A percentile compares a stretch with the other conserved stretches of the same genome.
Evolutionary conservation across 441 rosid genomes (phyloP).

Genomic region (Gossypium gossypioides): DNA sequence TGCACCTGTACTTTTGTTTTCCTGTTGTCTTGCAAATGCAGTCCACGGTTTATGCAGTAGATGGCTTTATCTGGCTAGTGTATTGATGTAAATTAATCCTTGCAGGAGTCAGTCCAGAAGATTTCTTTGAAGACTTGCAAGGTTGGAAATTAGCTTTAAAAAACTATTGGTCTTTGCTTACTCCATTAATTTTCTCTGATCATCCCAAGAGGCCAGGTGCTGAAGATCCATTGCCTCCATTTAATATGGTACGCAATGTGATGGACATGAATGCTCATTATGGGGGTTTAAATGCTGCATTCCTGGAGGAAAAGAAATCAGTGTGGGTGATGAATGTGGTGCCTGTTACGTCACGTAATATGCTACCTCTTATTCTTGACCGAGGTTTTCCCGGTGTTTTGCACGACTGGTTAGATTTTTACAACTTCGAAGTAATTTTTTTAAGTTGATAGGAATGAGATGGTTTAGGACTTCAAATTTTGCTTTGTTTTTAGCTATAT

Average conservation of each 20-base stretch:
- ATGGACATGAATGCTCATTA: conserved; percentile 95
- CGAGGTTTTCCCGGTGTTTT: conserved; percentile 81
- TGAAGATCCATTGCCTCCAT: conserved; percentile 94
- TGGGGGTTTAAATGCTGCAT: conserved; percentile 73
- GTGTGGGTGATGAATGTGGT: conserved; percentile 94
- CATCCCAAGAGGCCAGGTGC: conserved; percentile 98
- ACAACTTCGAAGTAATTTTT: background rate
- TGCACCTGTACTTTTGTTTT: background rate
- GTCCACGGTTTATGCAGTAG: background rate
- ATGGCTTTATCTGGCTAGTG: conserved; percentile 11
- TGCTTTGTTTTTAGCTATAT: background rate
- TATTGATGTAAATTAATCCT: conserved; percentile 19
- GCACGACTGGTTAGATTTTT: conserved; percentile 72
- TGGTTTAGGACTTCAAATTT: background rate
- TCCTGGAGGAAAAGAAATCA: conserved; percentile 57
- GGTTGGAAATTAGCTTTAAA: conserved; percentile 57
- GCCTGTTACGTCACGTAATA: conserved; percentile 57
- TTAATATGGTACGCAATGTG: conserved; percentile 88
- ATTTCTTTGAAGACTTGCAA: conserved; percentile 60
- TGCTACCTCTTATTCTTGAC: conserved; percentile 80
- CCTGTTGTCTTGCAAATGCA: background rate
- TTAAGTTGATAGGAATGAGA: background rate
- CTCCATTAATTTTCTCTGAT: conserved; percentile 88
- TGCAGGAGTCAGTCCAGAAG: conserved; percentile 70
- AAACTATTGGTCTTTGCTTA: conserved; percentile 85